These are phyloP conservation scores for Coemansia sp. DNA, from an alignment of 192 early-diverging fungal genomes.

Conservation along the genomic window DNA sequence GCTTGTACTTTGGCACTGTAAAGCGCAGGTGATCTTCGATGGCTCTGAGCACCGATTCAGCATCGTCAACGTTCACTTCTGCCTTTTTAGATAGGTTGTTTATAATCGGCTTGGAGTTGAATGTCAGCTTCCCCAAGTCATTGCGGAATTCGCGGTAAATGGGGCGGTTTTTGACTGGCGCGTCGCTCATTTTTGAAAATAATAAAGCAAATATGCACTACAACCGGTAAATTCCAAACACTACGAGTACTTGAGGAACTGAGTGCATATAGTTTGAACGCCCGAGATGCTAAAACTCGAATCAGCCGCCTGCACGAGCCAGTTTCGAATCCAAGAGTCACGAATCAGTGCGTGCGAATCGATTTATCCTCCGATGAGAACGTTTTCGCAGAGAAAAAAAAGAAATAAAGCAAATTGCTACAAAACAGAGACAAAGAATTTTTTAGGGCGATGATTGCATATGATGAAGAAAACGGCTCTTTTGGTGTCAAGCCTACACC, in stretches of 20 bases:
- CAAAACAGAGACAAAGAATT: background rate
- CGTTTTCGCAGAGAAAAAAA: background rate
- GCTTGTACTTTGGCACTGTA: slow-evolving; percentile 57
- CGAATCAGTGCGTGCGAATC: background rate
- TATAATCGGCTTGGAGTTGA: slow-evolving; percentile 93
- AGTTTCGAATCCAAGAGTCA: background rate
- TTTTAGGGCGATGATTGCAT: background rate
- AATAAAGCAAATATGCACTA: background rate
- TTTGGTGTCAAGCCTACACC: no score
- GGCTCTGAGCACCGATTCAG: slow-evolving; percentile 73
- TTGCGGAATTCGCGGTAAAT: slow-evolving; percentile 63
- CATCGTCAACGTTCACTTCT: slow-evolving; percentile 64
- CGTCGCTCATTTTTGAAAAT: slow-evolving; percentile 1
- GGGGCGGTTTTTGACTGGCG: slow-evolving; percentile 30
- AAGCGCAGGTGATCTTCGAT: slow-evolving; percentile 59
- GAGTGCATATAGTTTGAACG: background rate
- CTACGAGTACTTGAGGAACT: background rate
- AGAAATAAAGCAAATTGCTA: background rate
- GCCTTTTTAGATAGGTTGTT: slow-evolving; percentile 85
- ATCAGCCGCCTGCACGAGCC: background rate
- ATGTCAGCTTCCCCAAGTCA: slow-evolving; percentile 77
- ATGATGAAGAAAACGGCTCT: background rate
- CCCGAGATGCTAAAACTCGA: background rate
- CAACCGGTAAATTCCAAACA: background rate
- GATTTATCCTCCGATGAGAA: background rate